Evolutionary conservation across 768 basidiomycete species (phyloP).

Genomic region (Termitomyces sp.): DNA sequence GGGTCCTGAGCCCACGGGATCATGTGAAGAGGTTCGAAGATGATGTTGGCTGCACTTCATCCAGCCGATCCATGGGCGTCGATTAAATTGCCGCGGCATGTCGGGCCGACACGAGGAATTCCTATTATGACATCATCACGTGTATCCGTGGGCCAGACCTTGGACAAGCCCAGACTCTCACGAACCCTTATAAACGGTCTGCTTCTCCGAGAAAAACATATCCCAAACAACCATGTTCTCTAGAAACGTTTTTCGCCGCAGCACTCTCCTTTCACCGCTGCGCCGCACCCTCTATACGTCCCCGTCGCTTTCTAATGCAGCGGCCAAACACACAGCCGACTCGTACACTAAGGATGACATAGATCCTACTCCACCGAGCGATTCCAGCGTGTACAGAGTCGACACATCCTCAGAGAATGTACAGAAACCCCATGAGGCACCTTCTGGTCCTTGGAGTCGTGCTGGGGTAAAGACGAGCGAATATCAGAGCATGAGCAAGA

Average conservation of each 20-base stretch:
- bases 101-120: too few species aligned
- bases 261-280: not conserved
- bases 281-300: slow-evolving; percentile 5
- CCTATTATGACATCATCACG: slow-evolving; percentile 19
- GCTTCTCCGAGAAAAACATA: not conserved
- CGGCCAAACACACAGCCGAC: slow-evolving; percentile 27
- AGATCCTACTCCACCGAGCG: slow-evolving; percentile 36
- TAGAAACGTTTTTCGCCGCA: slow-evolving; percentile 4
- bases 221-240: slow-evolving; percentile 9
- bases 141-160: too few species aligned
- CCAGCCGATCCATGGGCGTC: not conserved
- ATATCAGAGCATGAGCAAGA: slow-evolving; percentile 26
- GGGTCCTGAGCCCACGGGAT: not conserved
- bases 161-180: not conserved
- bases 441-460: slow-evolving; percentile 41
- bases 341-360: slow-evolving; percentile 45
- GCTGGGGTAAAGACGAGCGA: slow-evolving; percentile 33
- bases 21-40: not conserved
- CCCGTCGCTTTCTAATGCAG: not conserved
- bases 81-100: not conserved
- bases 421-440: slow-evolving; percentile 45
- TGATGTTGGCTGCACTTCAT: not conserved
- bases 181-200: not conserved
- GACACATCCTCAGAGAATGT: slow-evolving; percentile 37
- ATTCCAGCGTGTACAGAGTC: slow-evolving; percentile 39